Conservation (phyloP, 768 basidiomycete genomes). For the Rhodotorula toruloides region DNA sequence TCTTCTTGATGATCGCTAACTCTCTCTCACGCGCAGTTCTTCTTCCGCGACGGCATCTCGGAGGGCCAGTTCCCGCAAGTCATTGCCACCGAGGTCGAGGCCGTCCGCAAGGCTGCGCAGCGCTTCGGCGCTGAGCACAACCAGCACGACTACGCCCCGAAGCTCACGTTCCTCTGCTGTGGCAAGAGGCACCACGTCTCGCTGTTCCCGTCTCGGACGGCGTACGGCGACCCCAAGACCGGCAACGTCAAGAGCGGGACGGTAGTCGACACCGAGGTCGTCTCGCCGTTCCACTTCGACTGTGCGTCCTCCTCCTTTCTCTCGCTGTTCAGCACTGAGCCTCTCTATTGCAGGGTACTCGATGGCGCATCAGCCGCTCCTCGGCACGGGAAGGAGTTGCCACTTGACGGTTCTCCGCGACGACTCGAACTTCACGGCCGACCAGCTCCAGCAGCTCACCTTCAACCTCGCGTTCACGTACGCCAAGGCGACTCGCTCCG, state of each 20-base stretch:
- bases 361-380: constrained; percentile 1
- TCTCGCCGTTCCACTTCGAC: constrained; percentile 8
- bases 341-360: background rate
- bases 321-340: background rate
- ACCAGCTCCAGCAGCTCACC: constrained; percentile 68
- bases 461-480: constrained; percentile 68
- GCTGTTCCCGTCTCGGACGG: background rate
- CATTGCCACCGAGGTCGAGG: constrained; percentile 3
- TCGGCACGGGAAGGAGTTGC: constrained; percentile 11
- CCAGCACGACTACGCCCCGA: background rate
- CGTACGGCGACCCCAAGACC: constrained; percentile 9
- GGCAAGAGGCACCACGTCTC: constrained; percentile 4
- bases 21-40: background rate
- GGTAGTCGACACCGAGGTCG: constrained; percentile 1
- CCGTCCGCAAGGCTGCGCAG: constrained; percentile 1
- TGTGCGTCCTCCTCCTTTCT: background rate
- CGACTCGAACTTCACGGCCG: constrained; percentile 63
- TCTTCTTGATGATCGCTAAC: background rate
- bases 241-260: constrained; percentile 20
- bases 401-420: constrained; percentile 27
- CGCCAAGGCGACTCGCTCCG: constrained; percentile 75
- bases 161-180: background rate
- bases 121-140: background rate
- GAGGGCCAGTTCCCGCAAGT: constrained; percentile 17
- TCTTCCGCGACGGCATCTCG: constrained; percentile 18